Base-by-base conservation (phyloP, 441 rosid species). In the Metrosideros polymorpha region DNA sequence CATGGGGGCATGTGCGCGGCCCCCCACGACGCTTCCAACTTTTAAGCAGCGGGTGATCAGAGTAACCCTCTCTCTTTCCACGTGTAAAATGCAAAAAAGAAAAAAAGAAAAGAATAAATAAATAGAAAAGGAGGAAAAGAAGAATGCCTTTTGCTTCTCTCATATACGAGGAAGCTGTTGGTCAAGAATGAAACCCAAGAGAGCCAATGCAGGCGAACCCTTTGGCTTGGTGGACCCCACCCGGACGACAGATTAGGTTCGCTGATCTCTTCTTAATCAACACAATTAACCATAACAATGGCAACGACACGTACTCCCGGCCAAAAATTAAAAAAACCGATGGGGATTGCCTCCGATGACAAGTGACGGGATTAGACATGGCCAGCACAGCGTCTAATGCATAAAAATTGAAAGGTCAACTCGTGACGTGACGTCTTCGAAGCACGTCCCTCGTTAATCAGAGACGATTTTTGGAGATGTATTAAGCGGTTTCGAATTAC, bases 131-230 rank as follows among this genome's bases (percentile, higher is more conserved):
- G 10, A 3, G 51, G 51, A n/a, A 59, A 85, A 27, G 79, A 54
- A 39, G 19, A 53, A 7, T 22, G 79, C 84, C 59, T 88, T 86
- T 88, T 24, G 76, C 86, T 84, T 84, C 53, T 87, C 39, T 85
- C 71, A 18, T 77, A 86, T 66, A 84, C 89, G 88, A 88, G 89
- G 88, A 84, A 83, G 53, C 39, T 89, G 92, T 53, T 89, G 79
- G 24, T 57, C 51, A 27, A 82, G 84, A 86, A 53, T 85, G 86
- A 42, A 91, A 87, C 90, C 86, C 92, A 52, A 89, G 88, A 85
- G 43, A 86, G 53, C 82, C 52, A 85, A 6, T 86, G 55, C 45
- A 66, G 88, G 86, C 49, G n/a, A 17, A 53, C 75, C 85, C 6
- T 63, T 35, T 22, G 79, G 47, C n/a, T 42, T 24, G 47, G 79